A percentile compares a stretch with the other conserved stretches of the same genome.
Evolutionary conservation across 2,329 filamentous ascomycete species (phyloP).

Genomic region (Thyridium curvatum): DNA sequence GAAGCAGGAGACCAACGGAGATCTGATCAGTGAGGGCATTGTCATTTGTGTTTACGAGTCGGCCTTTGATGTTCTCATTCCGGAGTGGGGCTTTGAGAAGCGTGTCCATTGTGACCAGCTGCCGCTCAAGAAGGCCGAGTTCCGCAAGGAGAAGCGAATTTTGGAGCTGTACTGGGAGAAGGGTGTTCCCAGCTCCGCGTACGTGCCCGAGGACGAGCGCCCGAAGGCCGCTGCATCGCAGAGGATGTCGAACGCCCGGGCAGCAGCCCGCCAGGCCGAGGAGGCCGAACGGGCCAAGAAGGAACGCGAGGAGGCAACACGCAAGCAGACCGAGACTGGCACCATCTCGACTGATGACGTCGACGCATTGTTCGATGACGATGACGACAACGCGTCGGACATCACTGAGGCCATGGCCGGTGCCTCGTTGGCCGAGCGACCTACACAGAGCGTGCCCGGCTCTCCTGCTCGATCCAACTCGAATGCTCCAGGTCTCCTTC

Average conservation of each 20-base stretch:
- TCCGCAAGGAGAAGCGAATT: conserved; percentile 89
- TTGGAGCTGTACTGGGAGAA: conserved; percentile 99
- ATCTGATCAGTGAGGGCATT: conserved; percentile 92
- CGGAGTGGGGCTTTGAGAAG: conserved; percentile 98
- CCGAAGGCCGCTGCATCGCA: conserved; percentile 74
- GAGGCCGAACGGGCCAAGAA: conserved; percentile 74
- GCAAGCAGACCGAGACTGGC: conserved; percentile 89
- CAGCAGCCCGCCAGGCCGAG: conserved; percentile 73
- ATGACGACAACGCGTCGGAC: conserved; percentile 82
- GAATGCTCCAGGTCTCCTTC: conserved; percentile 59
- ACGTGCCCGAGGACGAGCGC: conserved; percentile 93
- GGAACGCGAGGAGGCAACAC: conserved; percentile 84
- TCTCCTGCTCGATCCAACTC: conserved; percentile 76
- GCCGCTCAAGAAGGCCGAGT: conserved; percentile 98
- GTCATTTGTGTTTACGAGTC: conserved; percentile 98
- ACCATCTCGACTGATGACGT: conserved; percentile 91
- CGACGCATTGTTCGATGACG: conserved; percentile 92
- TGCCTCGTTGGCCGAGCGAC: conserved; percentile 80
- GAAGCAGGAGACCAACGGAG: conserved; percentile 77
- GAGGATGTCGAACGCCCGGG: conserved; percentile 67
- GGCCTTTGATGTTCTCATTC: conserved; percentile 95
- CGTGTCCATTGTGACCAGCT: conserved; percentile 97
- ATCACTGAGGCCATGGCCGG: conserved; percentile 87
- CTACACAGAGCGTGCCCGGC: conserved; percentile 91
- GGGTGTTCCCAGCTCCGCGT: conserved; percentile 91